These are phyloP conservation scores for Colletotrichum abscissum DNA, from an alignment of 2,329 filamentous ascomycete genomes.

Conservation along the genomic window DNA sequence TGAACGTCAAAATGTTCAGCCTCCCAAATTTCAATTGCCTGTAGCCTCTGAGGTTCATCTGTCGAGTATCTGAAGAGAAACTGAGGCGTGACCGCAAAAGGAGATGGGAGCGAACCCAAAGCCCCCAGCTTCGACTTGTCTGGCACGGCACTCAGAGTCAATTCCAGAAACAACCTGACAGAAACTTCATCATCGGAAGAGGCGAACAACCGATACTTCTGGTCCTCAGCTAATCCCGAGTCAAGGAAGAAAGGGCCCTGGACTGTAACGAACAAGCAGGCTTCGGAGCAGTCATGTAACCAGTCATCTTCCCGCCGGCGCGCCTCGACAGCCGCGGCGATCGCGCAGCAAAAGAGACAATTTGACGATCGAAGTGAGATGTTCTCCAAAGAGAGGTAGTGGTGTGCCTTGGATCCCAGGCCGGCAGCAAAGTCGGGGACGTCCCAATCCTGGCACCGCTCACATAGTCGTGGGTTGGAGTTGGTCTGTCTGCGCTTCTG, in stretches of 20 bases:
- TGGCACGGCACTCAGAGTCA: constrained; percentile 6
- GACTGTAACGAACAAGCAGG: neutral
- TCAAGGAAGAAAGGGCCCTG: constrained; percentile 24
- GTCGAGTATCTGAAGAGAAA: neutral
- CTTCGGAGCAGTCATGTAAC: neutral
- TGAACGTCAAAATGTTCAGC: neutral
- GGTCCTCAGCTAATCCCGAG: neutral
- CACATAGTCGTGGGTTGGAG: constrained; percentile 16
- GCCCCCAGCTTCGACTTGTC: too few relatives aligned
- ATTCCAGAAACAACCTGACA: constrained; percentile 14
- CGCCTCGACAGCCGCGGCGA: neutral
- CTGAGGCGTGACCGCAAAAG: constrained; percentile 14
- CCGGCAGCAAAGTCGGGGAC: constrained; percentile 18
- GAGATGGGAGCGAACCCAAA: neutral
- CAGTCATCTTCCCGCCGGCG: neutral
- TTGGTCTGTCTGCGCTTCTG: neutral
- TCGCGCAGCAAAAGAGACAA: neutral
- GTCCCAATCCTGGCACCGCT: constrained; percentile 23
- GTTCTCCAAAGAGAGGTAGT: neutral
- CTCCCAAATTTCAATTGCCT: constrained; percentile 2
- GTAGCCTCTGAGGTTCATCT: neutral
- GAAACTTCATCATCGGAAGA: neutral
- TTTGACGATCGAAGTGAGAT: neutral
- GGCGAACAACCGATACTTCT: neutral
- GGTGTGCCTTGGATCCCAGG: constrained; percentile 9